Base-by-base conservation (phyloP, 169 alveolate genomes). In the Cryptosporidium canis region DNA sequence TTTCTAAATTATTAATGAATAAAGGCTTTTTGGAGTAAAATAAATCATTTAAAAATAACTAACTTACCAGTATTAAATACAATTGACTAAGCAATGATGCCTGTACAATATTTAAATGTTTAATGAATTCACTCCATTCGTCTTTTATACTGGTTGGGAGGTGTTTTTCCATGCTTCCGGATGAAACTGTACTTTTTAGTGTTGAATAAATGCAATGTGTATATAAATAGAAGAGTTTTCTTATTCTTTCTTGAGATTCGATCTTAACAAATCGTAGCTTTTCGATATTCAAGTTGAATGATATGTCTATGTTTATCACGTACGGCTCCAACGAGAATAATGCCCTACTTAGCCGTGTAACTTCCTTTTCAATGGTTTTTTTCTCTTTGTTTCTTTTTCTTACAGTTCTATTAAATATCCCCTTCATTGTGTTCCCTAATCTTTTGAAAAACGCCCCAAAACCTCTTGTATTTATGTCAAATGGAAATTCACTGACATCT, bases 1-100 rank as follows among this genome's bases (percentile, higher is more conserved):
- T 77, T 24, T 77, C 87, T 35, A 77, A 39, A 61, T 77, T 77
- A 21, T 77, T 71, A 24, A 77, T 77, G 12, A 77, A 77, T 56
- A 77, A 33, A n/a, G 87, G 87, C 87, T 77, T 24, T 18, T 2
- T 8, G 33, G 7, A 53, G 24, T 21, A 70, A 35, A 31, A 70
- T 33, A 41, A 61, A 12, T 31, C 35, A 18, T 31, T 3, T 6
- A 29, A 29, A 70, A 3, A 14, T 9, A 70, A 18, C 31, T n/a
- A 70, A 70, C 84, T 70, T 70, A 70, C 84, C 67, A 70, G 18
- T 11, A 70, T 55, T 33, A 29, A n/a, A 31, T 47, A 33, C 18
- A 70, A 37, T 37, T 70, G 84, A 0, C 47, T 51, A 33, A 70
- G 35, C 11, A 48, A n/a, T 37, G 84, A 70, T 33, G 31, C 37